Evolutionary conservation across 2,329 filamentous ascomycete genomes (phyloP), one percentile per base, ranked within the genome.

Genomic region (Aspergillus sp.): DNA sequence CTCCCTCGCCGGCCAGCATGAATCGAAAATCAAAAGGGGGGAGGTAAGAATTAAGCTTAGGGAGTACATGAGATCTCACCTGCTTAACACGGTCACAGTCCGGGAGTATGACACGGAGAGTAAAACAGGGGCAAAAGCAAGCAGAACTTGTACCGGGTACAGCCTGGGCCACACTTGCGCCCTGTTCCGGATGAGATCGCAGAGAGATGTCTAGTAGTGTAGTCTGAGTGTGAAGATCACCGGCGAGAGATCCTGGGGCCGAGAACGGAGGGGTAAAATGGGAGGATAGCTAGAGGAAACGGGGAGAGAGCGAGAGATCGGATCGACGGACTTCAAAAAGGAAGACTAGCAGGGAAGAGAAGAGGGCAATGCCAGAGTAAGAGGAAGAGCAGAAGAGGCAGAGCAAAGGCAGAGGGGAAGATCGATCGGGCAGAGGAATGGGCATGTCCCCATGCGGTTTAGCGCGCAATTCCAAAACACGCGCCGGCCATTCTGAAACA

Each of bases 341-440:
- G 6, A 13, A 33, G 16, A 25, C 22, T 30, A 25, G 25, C 30
- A 24, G 15, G 15, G 24, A 28, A 15, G 13, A 13, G 11, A 15
- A 28, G 15, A 19, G 4, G 7, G 8, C 4, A 25, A 24, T 10
- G 15, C 15, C 2, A 22, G 15, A 15, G 24, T 13, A 24, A 22
- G 14, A 34, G 28, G 28, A 13, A 20, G 22, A 12, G 22, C 15
- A 28, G 25, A 25, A 39, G 24, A 30, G 19, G 17, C 19, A 32
- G 24, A 22, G 11, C 5, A 30, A 5, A 7, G 24, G 11, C 13
- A 30, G 31, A 19, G 24, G 15, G 26, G 22, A 33, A 26, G 11
- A 30, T 17, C 15, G 28, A 12, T 14, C 14, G 22, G 16, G 32
- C 35, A 24, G 29, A 26, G 28, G 27, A 40, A 36, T 27, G 30